phyloP scores from a whole-genome alignment of 108 stramenopile genomes.

The Pseudonitzschia pungens region DNA sequence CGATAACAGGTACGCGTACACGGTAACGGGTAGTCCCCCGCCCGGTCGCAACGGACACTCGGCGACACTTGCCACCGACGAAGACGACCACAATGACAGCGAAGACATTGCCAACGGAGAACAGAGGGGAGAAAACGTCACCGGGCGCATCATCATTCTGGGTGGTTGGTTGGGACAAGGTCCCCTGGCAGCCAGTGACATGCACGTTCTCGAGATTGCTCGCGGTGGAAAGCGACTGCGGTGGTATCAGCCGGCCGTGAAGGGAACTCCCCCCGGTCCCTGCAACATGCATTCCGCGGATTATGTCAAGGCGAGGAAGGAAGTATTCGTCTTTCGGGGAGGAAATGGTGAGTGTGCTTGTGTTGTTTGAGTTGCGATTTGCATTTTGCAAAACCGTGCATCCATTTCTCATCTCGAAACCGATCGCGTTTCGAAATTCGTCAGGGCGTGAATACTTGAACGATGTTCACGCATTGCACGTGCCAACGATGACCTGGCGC shows the following conservation, averaged over 20 bases:
- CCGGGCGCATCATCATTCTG: conserved; percentile 83
- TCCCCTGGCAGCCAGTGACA: conserved; percentile 86
- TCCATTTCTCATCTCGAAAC: conserved; percentile 2
- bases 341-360: conserved; percentile 50
- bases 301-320: conserved; percentile 55
- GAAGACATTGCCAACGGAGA: conserved; percentile 27
- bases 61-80: conserved; percentile 79
- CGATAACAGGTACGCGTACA: not conserved
- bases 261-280: conserved; percentile 81
- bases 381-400: not conserved
- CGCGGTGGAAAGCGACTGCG: conserved; percentile 35
- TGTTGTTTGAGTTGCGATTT: not conserved
- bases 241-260: conserved; percentile 58
- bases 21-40: conserved; percentile 58
- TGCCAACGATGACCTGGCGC: conserved; percentile 76
- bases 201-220: conserved; percentile 69
- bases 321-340: conserved; percentile 91
- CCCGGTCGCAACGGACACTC: conserved; percentile 94
- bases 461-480: conserved; percentile 84
- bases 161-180: conserved; percentile 92
- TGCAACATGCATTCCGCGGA: conserved; percentile 98
- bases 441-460: conserved; percentile 84
- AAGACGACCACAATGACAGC: conserved; percentile 40
- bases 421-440: not conserved
- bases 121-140: conserved; percentile 33